Base-by-base conservation (phyloP, 2,329 filamentous ascomycete genomes). In the Talaromyces verruculosus region DNA sequence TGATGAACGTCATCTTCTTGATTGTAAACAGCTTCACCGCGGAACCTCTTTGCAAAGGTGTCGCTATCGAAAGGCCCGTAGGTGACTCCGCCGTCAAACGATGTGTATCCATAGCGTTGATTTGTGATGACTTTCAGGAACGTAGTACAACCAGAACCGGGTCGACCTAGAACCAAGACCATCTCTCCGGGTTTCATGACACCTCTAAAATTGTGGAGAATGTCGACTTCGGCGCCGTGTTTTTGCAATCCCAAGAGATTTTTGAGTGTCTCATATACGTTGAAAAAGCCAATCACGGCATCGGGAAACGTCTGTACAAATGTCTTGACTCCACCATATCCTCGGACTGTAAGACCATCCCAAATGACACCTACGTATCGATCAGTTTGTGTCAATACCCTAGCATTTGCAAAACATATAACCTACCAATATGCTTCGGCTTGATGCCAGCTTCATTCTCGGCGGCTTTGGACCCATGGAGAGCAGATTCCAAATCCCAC, bases 11-110 rank as follows among this genome's bases (percentile, higher is more conserved):
- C 93, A 69, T 96, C 92, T 76, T 94, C 66, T 61, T 67, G 66
- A 22, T 92, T 94, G 80, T 96, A 96, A 4, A 94, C 89, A 0
- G 91, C 89, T 79, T 96, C 91, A 61, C 91, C 91, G 35, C 91
- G 86, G 75, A 92, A 96, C 61, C 85, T 82, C 72, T 89, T 85
- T 69, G 80, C 80, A 71, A 96, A 94, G 59, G 90, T 88, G 22
- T 88, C 81, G 17, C 88, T 84, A 4, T 87, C 85, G 74, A 92
- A 93, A 0, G 88, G 89, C 0, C 92, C 91, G 70, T 94, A 96
- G 0, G 85, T 78, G 0, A 96, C 91, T 2, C 95, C 88, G 13
- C 92, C 92, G 1, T 84, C 80, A 5, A 88, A 79, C 0, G 80
- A 82, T n/a, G 84, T 87, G 70, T 87, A 88, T 5, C 86, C 85